Percentiles rank a stretch among this genome's conserved stretches.
These are phyloP conservation scores for Marchantia polymorpha DNA, from an alignment of 225 moss, liverwort and hornwort genomes.

Conservation along the genomic window DNA sequence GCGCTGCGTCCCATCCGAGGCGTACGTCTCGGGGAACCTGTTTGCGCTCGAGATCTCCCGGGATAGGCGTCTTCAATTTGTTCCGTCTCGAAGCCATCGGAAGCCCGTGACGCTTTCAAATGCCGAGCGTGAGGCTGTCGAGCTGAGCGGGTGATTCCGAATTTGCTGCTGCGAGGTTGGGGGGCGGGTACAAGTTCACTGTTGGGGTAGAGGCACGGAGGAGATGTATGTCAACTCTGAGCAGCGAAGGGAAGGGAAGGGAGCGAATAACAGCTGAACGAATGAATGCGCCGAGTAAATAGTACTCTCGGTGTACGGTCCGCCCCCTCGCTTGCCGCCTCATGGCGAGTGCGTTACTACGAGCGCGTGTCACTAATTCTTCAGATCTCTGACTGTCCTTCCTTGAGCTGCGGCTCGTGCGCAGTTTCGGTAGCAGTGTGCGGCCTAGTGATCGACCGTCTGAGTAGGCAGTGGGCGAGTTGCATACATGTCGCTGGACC, in stretches of 20 bases:
- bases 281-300: background rate
- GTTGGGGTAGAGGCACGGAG: background rate
- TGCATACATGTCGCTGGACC: background rate
- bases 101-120: background rate
- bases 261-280: too few species aligned
- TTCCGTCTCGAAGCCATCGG: background rate
- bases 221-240: background rate
- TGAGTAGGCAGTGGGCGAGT: background rate
- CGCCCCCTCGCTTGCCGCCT: background rate
- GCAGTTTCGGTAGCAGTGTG: background rate
- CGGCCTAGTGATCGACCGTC: background rate
- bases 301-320: background rate
- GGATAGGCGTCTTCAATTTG: background rate
- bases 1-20: background rate
- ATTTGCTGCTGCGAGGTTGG: background rate
- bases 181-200: background rate
- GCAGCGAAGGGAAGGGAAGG: background rate
- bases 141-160: background rate
- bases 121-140: background rate
- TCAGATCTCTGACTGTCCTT: background rate
- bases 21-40: background rate
- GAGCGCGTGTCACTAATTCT: background rate
- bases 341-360: background rate
- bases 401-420: background rate
- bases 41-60: background rate